These are phyloP conservation scores for Thamnidium elegans DNA, from an alignment of 192 early-diverging fungal species.

Conservation along the genomic window DNA sequence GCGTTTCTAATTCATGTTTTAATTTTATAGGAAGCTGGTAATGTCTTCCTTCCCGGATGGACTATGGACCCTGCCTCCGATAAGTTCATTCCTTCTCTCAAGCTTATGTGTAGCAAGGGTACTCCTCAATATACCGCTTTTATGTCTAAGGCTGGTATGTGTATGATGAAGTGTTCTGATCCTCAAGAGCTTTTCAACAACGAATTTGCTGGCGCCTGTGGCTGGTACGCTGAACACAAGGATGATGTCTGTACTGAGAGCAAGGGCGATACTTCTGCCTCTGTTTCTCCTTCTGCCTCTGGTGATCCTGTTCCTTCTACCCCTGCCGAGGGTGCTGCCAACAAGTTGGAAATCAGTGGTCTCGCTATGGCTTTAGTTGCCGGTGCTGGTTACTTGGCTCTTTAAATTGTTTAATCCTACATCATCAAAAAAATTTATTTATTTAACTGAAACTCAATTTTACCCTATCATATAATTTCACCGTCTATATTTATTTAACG, in stretches of 20 bases:
- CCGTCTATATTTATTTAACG: no score
- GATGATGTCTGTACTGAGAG: slow-evolving; percentile 10
- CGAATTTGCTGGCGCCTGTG: slow-evolving; percentile 21
- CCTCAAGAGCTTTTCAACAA: slow-evolving; percentile 25
- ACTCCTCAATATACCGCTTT: slow-evolving; percentile 30
- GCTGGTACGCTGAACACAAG: slow-evolving; percentile 22
- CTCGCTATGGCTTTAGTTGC: not conserved
- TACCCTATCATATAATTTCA: no score
- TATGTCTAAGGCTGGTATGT: slow-evolving; percentile 35
- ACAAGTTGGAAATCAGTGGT: not conserved
- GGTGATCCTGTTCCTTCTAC: not conserved
- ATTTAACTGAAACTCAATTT: not conserved
- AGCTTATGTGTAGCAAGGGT: slow-evolving; percentile 23
- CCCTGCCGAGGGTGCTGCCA: not conserved
- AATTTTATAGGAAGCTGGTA: slow-evolving; percentile 28
- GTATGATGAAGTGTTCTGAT: slow-evolving; percentile 19
- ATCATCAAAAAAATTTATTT: not conserved
- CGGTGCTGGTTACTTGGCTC: not conserved
- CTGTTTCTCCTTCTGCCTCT: not conserved
- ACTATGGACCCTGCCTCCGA: slow-evolving; percentile 26
- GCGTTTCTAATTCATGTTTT: not conserved
- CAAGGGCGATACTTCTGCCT: not conserved
- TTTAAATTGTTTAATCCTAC: not conserved
- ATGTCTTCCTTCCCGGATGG: slow-evolving; percentile 12
- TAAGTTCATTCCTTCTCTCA: slow-evolving; percentile 32